Conservation (phyloP, 2,329 filamentous ascomycete genomes). For the Basipetospora chlamydospora region DNA sequence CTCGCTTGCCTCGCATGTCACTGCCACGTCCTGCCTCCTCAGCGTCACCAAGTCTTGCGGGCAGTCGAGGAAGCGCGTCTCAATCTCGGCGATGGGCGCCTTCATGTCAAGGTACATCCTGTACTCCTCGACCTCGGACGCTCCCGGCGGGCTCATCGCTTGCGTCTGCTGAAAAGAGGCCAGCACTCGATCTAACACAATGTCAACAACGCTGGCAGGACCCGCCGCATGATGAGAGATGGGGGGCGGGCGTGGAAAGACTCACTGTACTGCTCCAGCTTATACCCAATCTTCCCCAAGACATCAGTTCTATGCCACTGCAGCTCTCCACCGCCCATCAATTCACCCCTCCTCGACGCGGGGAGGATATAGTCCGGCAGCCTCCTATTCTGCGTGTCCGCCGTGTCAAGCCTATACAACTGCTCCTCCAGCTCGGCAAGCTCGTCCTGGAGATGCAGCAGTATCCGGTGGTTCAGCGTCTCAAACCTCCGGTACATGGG, state of each 20-base stretch:
- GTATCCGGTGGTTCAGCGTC: slow-evolving; percentile 63
- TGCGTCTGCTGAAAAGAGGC: slow-evolving; percentile 40
- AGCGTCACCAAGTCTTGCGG: slow-evolving; percentile 38
- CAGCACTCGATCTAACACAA: slow-evolving; percentile 37
- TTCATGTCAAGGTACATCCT: slow-evolving; percentile 39
- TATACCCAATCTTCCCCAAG: slow-evolving; percentile 47
- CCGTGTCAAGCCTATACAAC: slow-evolving; percentile 51
- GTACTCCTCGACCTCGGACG: slow-evolving; percentile 34
- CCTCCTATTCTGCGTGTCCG: slow-evolving; percentile 33
- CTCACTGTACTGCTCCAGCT: slow-evolving; percentile 55
- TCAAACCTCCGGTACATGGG: slow-evolving; percentile 78
- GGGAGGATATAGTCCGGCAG: slow-evolving; percentile 31
- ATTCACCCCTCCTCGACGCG: slow-evolving; percentile 45
- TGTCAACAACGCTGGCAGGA: too few species aligned
- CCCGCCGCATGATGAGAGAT: too few species aligned
- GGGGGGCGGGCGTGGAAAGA: background rate
- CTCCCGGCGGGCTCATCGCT: slow-evolving; percentile 30
- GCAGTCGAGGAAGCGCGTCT: slow-evolving; percentile 44
- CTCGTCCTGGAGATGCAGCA: slow-evolving; percentile 77
- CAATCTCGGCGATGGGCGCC: slow-evolving; percentile 40
- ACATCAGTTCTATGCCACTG: slow-evolving; percentile 46
- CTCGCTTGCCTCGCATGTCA: slow-evolving; percentile 1
- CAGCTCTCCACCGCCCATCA: slow-evolving; percentile 37
- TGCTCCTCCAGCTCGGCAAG: slow-evolving; percentile 69
- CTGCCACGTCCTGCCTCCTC: slow-evolving; percentile 7